phyloP scores from a whole-genome alignment of 257 asterid species.

The Paulownia fortunei region DNA sequence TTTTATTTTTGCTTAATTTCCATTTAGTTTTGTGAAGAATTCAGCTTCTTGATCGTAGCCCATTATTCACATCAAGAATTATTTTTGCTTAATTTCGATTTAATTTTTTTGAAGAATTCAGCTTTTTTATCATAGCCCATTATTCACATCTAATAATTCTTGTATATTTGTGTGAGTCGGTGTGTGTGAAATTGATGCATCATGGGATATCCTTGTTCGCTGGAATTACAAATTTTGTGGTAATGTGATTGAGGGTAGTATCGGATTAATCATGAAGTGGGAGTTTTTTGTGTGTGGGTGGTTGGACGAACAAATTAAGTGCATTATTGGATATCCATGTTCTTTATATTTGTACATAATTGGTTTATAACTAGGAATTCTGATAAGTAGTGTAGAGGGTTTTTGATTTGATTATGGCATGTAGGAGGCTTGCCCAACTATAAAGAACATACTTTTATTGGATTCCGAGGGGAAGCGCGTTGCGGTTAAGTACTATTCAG shows the following conservation, averaged over 20 bases:
- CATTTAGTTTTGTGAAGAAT: background rate
- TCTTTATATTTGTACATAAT: background rate
- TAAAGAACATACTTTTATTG: constrained; percentile 81
- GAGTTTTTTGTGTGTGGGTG: background rate
- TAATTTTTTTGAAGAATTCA: background rate
- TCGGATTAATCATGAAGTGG: background rate
- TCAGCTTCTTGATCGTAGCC: background rate
- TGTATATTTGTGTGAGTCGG: background rate
- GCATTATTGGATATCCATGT: background rate
- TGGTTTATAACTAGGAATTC: background rate
- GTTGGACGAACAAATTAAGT: background rate
- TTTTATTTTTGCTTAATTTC: background rate
- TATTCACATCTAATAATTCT: background rate
- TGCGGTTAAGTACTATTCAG: constrained; percentile 77
- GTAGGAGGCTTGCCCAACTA: constrained; percentile 74
- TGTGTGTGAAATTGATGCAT: background rate
- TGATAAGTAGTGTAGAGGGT: background rate
- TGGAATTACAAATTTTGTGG: background rate
- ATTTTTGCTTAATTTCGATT: no score
- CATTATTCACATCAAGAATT: constrained; percentile 16
- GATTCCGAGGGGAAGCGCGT: constrained; percentile 89
- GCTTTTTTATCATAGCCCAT: background rate
- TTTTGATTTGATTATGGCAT: constrained; percentile 29
- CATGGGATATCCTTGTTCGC: background rate
- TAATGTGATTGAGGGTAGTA: constrained; percentile 3